Conservation (phyloP, 2,329 filamentous ascomycete genomes). For the Fusarium pseudocircinatum region DNA sequence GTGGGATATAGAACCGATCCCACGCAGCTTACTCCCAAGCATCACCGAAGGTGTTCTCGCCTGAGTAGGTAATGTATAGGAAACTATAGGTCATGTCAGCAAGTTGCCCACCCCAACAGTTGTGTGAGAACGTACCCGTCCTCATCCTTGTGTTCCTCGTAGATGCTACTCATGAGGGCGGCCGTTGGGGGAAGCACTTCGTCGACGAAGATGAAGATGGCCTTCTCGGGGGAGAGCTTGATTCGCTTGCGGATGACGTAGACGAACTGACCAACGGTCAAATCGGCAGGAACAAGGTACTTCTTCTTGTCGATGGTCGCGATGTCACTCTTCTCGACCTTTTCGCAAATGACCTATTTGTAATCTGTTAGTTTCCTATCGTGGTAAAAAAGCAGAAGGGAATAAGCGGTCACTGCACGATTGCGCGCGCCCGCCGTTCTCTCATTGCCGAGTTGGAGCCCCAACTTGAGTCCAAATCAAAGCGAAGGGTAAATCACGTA, state of each 20-base stretch:
- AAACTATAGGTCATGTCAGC: conserved; percentile 67
- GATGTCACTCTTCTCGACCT: conserved; percentile 99
- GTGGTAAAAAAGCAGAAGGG: not conserved
- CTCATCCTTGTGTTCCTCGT: conserved; percentile 96
- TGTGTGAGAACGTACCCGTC: conserved; percentile 63
- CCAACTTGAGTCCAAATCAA: not conserved
- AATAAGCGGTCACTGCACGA: conserved; percentile 34
- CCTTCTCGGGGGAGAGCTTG: conserved; percentile 99
- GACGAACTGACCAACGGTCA: conserved; percentile 99
- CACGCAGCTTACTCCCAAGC: conserved; percentile 38
- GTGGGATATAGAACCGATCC: conserved; percentile 31
- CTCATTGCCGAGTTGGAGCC: not conserved
- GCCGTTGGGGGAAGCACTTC: conserved; percentile 97
- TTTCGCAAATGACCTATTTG: conserved; percentile 94
- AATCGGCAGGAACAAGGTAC: conserved; percentile 95
- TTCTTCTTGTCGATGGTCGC: conserved; percentile 99
- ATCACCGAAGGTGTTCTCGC: conserved; percentile 95
- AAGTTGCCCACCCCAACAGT: not conserved
- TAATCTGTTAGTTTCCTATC: conserved; percentile 82
- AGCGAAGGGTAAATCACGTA: conserved; percentile 62
- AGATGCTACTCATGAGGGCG: conserved; percentile 98
- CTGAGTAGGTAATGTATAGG: conserved; percentile 99
- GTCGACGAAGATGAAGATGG: conserved; percentile 99
- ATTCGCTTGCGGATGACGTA: conserved; percentile 99
- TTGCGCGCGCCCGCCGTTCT: conserved; percentile 1